Conservation (phyloP, 768 basidiomycete species). For the Pulveroboletus sp. region DNA sequence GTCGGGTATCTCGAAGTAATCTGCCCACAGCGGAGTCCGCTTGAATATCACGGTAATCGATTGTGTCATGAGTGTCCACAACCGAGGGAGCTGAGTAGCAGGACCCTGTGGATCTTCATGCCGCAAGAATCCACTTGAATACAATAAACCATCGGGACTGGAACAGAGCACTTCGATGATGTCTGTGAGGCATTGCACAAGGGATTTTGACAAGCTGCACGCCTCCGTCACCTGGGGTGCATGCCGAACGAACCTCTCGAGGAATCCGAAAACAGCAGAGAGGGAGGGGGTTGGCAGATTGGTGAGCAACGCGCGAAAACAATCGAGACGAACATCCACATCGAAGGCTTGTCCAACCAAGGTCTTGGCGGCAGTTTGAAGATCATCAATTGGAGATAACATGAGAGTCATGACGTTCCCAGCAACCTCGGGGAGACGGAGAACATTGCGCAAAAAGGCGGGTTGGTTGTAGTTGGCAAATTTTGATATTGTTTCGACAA, state of each 20-base stretch:
- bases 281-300: constrained; percentile 64
- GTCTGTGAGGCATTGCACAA: constrained; percentile 91
- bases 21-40: constrained; percentile 78
- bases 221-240: constrained; percentile 75
- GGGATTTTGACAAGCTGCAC: constrained; percentile 79
- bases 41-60: constrained; percentile 83
- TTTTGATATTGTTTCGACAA: constrained; percentile 57
- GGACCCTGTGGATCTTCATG: constrained; percentile 42
- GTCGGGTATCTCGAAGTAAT: constrained; percentile 69
- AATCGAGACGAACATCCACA: constrained; percentile 84
- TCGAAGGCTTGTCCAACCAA: constrained; percentile 85
- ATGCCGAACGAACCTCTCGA: constrained; percentile 60
- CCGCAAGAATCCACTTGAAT: constrained; percentile 48
- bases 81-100: constrained; percentile 52
- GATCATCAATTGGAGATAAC: constrained; percentile 74
- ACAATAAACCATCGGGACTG: constrained; percentile 65
- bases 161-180: constrained; percentile 85
- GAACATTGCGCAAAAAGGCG: constrained; percentile 47
- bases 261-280: constrained; percentile 64
- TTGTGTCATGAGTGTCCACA: constrained; percentile 82
- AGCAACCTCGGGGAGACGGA: constrained; percentile 53
- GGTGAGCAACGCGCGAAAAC: constrained; percentile 73
- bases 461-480: constrained; percentile 62
- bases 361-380: constrained; percentile 72
- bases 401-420: constrained; percentile 63